A percentile compares a stretch with the other conserved stretches of the same genome.
These are phyloP conservation scores for Floccularia luteovirens DNA, from an alignment of 768 basidiomycete species.

Conservation along the genomic window DNA sequence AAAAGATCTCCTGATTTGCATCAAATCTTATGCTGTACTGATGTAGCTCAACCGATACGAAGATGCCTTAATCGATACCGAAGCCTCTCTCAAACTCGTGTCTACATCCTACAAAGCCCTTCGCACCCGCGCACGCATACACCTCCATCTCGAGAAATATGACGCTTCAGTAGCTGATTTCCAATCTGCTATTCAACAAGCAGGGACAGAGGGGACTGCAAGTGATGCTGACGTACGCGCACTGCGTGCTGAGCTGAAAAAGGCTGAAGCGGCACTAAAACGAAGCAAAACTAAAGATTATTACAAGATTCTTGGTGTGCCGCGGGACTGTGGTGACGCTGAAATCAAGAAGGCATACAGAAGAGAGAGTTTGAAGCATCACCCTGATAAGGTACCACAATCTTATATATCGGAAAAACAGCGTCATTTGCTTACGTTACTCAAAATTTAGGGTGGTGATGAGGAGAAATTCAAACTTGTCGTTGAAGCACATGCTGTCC, in stretches of 20 bases:
- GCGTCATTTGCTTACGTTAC: not conserved
- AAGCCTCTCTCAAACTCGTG: constrained; percentile 53
- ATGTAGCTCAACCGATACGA: constrained; percentile 53
- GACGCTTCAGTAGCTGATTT: constrained; percentile 71
- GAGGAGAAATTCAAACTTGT: constrained; percentile 95
- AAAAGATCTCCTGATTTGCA: not conserved
- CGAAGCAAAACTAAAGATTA: constrained; percentile 88
- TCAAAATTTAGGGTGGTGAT: constrained; percentile 67
- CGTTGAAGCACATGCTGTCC: constrained; percentile 72
- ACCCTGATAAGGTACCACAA: constrained; percentile 67
- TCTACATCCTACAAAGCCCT: constrained; percentile 77
- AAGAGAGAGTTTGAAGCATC: constrained; percentile 77
- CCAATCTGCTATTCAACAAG: constrained; percentile 71
- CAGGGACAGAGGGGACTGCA: constrained; percentile 47
- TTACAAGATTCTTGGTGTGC: constrained; percentile 68
- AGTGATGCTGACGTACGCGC: constrained; percentile 54
- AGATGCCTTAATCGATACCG: constrained; percentile 67
- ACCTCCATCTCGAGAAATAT: constrained; percentile 67
- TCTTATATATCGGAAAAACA: constrained; percentile 7
- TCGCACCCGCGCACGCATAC: constrained; percentile 77
- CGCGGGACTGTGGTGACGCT: constrained; percentile 50
- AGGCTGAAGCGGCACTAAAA: constrained; percentile 78
- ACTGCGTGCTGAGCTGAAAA: constrained; percentile 61
- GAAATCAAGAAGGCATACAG: constrained; percentile 93
- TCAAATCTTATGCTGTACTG: constrained; percentile 7